Base-by-base conservation (phyloP, 1,284 basidiomycete genomes). In the Testicularia cyperi region DNA sequence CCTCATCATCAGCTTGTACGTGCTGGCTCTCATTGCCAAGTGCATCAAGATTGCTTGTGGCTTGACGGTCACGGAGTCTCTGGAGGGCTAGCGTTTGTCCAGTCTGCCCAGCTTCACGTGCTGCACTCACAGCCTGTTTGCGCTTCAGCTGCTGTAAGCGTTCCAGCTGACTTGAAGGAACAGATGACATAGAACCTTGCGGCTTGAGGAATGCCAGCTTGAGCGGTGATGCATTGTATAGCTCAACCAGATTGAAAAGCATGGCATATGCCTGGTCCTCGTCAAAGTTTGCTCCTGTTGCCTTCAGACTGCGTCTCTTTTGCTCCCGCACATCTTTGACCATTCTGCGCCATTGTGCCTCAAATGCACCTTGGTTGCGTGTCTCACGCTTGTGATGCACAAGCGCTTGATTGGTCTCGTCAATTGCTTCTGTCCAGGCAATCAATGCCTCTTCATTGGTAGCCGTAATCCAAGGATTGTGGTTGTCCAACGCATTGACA, bases 161-260 rank as follows among this genome's bases (percentile, higher is more conserved):
- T 6, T 37, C 35, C 14, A 16, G 23, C 35, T 37, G 35, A 20
- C 24, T 26, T 26, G 35, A n/a, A n/a, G n/a, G n/a, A n/a, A n/a
- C n/a, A n/a, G n/a, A n/a, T n/a, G n/a, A n/a, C n/a, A n/a, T n/a
- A n/a, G n/a, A n/a, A n/a, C n/a, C n/a, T 14, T 10, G 13, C 10
- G 35, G 35, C 24, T 37, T 37, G 35, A 37, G 35, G n/a, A 37
- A 37, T 3, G 24, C 23, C 7, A 37, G 7, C 12, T 37, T 37
- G 16, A 27, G 8, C 4, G 23, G 8, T 20, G 24, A 37, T 18
- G 35, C 16, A 14, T 37, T 37, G 35, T 37, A 37, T 2, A 37
- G 16, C 18, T 37, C 35, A 8, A 37, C 35, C 14, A 37, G 16
- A 14, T 37, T 37, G 35, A 26, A 37, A 7, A 37, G 35, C 5